Conservation (phyloP, 306 rosid species). For the Fagus sylvatica region DNA sequence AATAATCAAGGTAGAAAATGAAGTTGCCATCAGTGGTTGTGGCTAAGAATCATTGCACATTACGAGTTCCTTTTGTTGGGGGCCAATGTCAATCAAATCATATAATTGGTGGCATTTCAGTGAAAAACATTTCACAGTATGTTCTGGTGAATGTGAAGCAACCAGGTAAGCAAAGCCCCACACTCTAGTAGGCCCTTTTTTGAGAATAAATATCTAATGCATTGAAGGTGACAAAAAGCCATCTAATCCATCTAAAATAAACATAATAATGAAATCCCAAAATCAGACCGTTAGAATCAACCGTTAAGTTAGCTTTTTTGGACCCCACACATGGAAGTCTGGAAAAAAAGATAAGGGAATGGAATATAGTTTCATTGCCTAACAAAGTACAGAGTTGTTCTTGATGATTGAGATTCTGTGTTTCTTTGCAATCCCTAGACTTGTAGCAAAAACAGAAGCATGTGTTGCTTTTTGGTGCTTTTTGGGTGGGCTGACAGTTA, state of each 20-base stretch:
- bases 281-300: too few relatives aligned
- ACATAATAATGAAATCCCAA: too few relatives aligned
- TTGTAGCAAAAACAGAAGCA: background rate
- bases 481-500: slow-evolving; percentile 26
- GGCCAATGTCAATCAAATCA: background rate
- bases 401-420: background rate
- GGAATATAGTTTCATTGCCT: background rate
- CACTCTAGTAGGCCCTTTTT: background rate
- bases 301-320: too few relatives aligned
- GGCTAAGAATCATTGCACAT: background rate
- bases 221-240: too few relatives aligned
- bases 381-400: background rate
- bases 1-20: background rate
- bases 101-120: background rate
- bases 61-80: background rate
- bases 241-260: too few relatives aligned
- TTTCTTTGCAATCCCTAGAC: slow-evolving; percentile 1
- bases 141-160: background rate
- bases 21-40: background rate
- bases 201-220: too few relatives aligned
- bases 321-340: background rate
- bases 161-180: background rate
- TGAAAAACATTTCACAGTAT: background rate
- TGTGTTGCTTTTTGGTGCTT: background rate
- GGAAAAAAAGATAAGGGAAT: background rate